Evolutionary conservation across 768 basidiomycete species (phyloP).

Genomic region (Leccinellum rugosiceps): DNA sequence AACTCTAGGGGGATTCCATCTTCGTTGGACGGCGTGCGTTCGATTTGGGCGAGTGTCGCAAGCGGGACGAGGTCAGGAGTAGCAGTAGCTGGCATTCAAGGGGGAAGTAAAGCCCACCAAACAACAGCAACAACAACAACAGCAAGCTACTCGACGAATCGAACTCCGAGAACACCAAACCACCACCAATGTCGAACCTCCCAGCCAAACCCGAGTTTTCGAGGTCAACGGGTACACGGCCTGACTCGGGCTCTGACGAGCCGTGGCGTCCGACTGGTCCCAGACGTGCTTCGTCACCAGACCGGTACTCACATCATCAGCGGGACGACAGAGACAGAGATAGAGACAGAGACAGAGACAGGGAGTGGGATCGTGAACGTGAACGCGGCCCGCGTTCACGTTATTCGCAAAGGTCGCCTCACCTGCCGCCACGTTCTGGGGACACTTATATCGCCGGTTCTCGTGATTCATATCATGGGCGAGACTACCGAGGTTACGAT

Average conservation of each 20-base stretch:
- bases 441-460: conserved; percentile 16
- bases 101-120: conserved; percentile 18
- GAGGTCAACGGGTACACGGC: conserved; percentile 16
- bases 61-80: conserved; percentile 66
- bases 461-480: conserved; percentile 17
- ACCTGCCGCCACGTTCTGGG: conserved; percentile 5
- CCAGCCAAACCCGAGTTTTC: conserved; percentile 32
- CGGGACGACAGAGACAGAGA: conserved; percentile 27
- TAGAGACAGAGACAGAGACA: conserved; percentile 21
- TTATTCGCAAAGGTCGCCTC: conserved; percentile 18
- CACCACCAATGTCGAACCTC: conserved; percentile 29
- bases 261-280: conserved; percentile 17
- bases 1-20: conserved; percentile 80
- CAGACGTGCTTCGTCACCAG: conserved; percentile 21
- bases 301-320: conserved; percentile 17
- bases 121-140: conserved; percentile 19
- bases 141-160: not conserved
- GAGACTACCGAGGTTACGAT: conserved; percentile 22
- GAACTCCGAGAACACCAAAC: not conserved
- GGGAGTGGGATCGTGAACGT: conserved; percentile 14
- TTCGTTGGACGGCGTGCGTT: conserved; percentile 72
- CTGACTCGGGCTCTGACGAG: conserved; percentile 22
- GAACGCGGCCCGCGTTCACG: conserved; percentile 6
- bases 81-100: conserved; percentile 34
- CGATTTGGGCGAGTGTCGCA: conserved; percentile 76